Evolutionary conservation across 2,329 filamentous ascomycete genomes (phyloP).

Genomic region (Bimuria novae-zelandiae): DNA sequence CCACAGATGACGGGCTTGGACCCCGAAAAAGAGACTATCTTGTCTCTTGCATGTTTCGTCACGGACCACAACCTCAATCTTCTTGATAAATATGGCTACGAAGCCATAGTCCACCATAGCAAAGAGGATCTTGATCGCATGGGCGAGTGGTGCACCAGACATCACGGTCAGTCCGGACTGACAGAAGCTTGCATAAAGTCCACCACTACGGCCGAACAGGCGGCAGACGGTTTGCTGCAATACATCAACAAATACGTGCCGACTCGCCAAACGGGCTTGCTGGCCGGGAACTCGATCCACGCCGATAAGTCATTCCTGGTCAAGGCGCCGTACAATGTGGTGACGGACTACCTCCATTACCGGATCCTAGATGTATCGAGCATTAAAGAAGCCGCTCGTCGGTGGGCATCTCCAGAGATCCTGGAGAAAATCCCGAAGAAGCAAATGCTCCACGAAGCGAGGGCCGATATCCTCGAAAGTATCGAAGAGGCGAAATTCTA

Average conservation of each 20-base stretch:
- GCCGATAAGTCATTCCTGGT: constrained; percentile 83
- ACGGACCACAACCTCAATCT: constrained; percentile 79
- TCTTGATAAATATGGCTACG: constrained; percentile 77
- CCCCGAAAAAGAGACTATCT: constrained; percentile 77
- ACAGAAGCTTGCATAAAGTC: constrained; percentile 77
- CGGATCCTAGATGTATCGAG: constrained; percentile 89
- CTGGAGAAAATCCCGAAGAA: constrained; percentile 71
- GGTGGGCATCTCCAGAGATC: constrained; percentile 73
- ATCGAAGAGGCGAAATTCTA: constrained; percentile 91
- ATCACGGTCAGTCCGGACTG: constrained; percentile 81
- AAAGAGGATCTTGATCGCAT: constrained; percentile 74
- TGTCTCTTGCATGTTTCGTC: constrained; percentile 91
- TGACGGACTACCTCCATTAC: constrained; percentile 82
- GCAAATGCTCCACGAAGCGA: constrained; percentile 77
- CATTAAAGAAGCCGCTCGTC: constrained; percentile 84
- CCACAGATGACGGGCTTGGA: constrained; percentile 88
- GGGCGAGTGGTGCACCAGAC: constrained; percentile 85
- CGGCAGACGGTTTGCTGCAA: constrained; percentile 71
- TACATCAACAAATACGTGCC: constrained; percentile 80
- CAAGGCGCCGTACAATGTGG: constrained; percentile 71
- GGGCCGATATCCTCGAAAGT: constrained; percentile 90
- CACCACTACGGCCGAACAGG: constrained; percentile 70
- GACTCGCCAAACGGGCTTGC: constrained; percentile 66
- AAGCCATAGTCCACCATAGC: constrained; percentile 76
- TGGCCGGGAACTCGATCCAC: constrained; percentile 94